phyloP scores from a whole-genome alignment of 2,329 filamentous ascomycete species.

The Fusarium torulosum region DNA sequence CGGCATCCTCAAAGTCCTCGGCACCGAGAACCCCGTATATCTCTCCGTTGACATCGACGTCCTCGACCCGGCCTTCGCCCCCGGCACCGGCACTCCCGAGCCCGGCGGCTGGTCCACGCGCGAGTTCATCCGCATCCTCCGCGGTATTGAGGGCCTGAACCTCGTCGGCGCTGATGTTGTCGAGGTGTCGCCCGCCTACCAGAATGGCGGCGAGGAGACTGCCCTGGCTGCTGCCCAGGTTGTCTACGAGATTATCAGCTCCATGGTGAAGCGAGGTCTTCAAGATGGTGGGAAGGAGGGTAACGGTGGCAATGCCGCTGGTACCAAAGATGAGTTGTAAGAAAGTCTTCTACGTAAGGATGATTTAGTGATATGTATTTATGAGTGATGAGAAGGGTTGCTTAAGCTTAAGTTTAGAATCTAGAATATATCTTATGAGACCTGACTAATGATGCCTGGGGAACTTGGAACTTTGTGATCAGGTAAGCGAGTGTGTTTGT shows the following conservation, averaged over 20 bases:
- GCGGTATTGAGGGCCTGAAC: slow-evolving; percentile 85
- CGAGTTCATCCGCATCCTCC: slow-evolving; percentile 85
- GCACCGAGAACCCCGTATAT: slow-evolving; percentile 83
- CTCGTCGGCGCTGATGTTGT: slow-evolving; percentile 91
- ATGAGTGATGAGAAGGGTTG: slow-evolving; percentile 17
- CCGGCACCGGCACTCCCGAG: slow-evolving; percentile 89
- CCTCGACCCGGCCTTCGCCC: slow-evolving; percentile 75
- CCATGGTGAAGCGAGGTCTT: slow-evolving; percentile 70
- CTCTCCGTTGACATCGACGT: slow-evolving; percentile 87
- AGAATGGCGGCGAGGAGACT: slow-evolving; percentile 83
- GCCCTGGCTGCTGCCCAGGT: slow-evolving; percentile 87
- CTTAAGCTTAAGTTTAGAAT: not conserved
- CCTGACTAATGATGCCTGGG: not conserved
- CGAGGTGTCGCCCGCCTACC: slow-evolving; percentile 85
- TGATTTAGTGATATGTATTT: slow-evolving; percentile 6
- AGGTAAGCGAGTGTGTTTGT: slow-evolving; percentile 1
- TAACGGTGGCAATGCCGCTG: slow-evolving; percentile 37
- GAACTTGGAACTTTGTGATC: not conserved
- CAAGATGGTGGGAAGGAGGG: slow-evolving; percentile 54
- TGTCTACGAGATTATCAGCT: slow-evolving; percentile 86
- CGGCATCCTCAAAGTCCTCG: slow-evolving; percentile 77
- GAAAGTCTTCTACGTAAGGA: not conserved
- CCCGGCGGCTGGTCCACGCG: slow-evolving; percentile 92
- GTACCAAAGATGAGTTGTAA: slow-evolving; percentile 55
- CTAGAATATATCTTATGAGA: not conserved